These are phyloP conservation scores for Gamsiella multidivaricata DNA, from an alignment of 192 early-diverging fungal genomes.

Conservation along the genomic window DNA sequence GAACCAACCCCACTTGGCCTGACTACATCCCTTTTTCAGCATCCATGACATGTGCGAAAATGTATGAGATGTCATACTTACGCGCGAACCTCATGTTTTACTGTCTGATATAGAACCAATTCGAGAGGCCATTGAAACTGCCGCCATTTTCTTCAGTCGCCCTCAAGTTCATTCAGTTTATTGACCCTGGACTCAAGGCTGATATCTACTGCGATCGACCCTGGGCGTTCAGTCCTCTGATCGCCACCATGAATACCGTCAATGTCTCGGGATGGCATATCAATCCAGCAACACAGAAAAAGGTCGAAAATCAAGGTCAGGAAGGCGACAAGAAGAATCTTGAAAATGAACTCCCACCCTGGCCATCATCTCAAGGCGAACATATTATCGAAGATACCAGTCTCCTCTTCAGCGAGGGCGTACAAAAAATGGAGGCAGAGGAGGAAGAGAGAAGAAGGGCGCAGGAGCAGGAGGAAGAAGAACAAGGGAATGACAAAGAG, in stretches of 20 bases:
- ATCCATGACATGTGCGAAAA: too few species aligned
- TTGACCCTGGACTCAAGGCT: constrained; percentile 79
- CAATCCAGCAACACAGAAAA: constrained; percentile 30
- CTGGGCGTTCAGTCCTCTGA: constrained; percentile 75
- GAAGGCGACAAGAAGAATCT: constrained; percentile 17
- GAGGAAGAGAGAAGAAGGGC: constrained; percentile 10
- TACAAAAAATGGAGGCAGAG: constrained; percentile 1
- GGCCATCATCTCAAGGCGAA: constrained; percentile 55
- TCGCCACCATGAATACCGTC: constrained; percentile 81
- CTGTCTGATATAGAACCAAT: constrained; percentile 62
- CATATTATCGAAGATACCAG: constrained; percentile 46
- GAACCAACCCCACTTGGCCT: too few species aligned
- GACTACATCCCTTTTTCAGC: too few species aligned
- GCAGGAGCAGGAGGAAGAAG: constrained; percentile 1
- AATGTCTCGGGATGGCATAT: constrained; percentile 57
- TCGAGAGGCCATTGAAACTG: constrained; percentile 73
- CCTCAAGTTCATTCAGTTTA: constrained; percentile 76
- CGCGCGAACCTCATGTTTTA: not conserved
- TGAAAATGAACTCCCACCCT: constrained; percentile 49
- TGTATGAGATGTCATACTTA: too few species aligned
- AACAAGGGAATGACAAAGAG: constrained; percentile 6
- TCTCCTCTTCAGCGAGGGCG: constrained; percentile 12
- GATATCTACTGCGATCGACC: constrained; percentile 79
- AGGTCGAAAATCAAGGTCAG: constrained; percentile 11
- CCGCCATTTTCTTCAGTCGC: constrained; percentile 79